Conservation (phyloP, 2,329 filamentous ascomycete genomes). For the Taxawa tesnikishii region DNA sequence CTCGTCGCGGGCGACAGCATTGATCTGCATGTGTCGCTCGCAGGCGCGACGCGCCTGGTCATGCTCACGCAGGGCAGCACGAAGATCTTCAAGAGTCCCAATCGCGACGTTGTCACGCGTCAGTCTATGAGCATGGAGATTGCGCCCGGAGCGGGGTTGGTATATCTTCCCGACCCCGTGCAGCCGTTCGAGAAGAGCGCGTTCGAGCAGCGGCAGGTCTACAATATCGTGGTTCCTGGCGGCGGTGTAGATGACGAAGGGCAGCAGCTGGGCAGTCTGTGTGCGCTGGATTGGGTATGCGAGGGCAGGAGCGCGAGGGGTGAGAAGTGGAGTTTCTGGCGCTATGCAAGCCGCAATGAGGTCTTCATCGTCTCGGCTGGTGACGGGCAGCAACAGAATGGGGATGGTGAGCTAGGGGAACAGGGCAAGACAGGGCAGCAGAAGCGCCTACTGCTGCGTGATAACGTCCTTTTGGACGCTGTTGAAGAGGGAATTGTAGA, state of each 20-base stretch:
- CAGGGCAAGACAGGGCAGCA: too few species aligned
- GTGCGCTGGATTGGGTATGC: slow-evolving; percentile 87
- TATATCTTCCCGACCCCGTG: slow-evolving; percentile 76
- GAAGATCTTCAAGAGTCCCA: slow-evolving; percentile 80
- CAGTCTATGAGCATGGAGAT: slow-evolving; percentile 35
- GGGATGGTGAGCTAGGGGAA: too few species aligned
- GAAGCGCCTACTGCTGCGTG: slow-evolving; percentile 57
- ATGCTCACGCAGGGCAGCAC: slow-evolving; percentile 63
- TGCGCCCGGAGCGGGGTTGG: slow-evolving; percentile 37
- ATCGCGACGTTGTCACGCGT: slow-evolving; percentile 23
- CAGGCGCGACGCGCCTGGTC: slow-evolving; percentile 50
- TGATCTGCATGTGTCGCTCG: slow-evolving; percentile 56
- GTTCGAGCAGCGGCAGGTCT: slow-evolving; percentile 75
- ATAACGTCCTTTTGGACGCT: slow-evolving; percentile 64
- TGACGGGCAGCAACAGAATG: slow-evolving; percentile 22
- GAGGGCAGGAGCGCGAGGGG: slow-evolving; percentile 74
- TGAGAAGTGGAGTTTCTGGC: slow-evolving; percentile 74
- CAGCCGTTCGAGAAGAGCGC: slow-evolving; percentile 78
- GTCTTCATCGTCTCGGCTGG: slow-evolving; percentile 47
- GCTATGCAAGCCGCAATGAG: slow-evolving; percentile 79
- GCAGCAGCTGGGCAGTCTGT: slow-evolving; percentile 45
- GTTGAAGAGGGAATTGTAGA: slow-evolving; percentile 21
- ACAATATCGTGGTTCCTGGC: slow-evolving; percentile 33
- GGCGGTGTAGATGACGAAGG: not conserved
- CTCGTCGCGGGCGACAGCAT: slow-evolving; percentile 81